Conservation (phyloP, 345 rosid genomes). For the Dimocarpus longan region DNA sequence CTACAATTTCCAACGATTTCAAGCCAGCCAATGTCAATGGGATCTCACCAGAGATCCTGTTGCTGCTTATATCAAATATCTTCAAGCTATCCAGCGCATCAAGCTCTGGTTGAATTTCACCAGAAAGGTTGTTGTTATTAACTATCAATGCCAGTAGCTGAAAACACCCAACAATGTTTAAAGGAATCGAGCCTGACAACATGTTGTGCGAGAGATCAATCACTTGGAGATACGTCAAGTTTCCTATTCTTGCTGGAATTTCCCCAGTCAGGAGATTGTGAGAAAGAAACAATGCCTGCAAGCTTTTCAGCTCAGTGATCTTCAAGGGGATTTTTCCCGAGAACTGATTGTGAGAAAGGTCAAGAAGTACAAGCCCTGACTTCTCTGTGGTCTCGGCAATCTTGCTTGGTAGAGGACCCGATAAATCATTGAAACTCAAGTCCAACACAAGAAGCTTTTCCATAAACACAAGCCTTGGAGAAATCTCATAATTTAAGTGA, state of each 20-base stretch:
- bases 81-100: conserved; percentile 82
- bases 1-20: conserved; percentile 85
- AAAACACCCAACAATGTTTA: conserved; percentile 83
- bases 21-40: conserved; percentile 87
- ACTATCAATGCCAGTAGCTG: conserved; percentile 78
- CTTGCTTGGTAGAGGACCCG: conserved; percentile 65
- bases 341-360: conserved; percentile 76
- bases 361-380: conserved; percentile 77
- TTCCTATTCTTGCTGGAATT: conserved; percentile 84
- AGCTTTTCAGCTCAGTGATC: conserved; percentile 74
- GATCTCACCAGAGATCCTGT: conserved; percentile 79
- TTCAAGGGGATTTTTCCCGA: conserved; percentile 68
- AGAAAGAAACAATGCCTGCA: conserved; percentile 88
- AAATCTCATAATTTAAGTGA: conserved; percentile 58
- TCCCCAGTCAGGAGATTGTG: conserved; percentile 73
- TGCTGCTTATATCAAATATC: conserved; percentile 82
- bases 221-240: conserved; percentile 83
- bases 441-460: conserved; percentile 79
- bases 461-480: conserved; percentile 69
- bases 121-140: conserved; percentile 75
- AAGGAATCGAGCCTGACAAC: conserved; percentile 76
- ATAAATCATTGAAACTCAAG: conserved; percentile 75
- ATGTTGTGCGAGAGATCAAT: conserved; percentile 79
- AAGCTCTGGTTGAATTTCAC: conserved; percentile 88
- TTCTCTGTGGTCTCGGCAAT: conserved; percentile 70